phyloP scores from a whole-genome alignment of 208 protist species.

The Leishmania major region DNA sequence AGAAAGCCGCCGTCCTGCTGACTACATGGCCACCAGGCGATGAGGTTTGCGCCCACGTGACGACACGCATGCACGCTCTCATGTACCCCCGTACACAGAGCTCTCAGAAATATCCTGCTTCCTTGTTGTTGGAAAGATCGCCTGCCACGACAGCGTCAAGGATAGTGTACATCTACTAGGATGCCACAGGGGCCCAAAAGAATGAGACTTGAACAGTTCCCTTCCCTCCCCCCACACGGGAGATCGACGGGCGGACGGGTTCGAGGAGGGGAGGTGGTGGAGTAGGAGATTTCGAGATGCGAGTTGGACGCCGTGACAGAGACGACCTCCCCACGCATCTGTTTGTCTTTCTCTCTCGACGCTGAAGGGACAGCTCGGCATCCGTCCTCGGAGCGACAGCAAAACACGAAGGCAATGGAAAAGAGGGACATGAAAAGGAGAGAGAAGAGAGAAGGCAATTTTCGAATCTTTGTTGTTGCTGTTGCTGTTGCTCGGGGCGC shows the following conservation, averaged over 20 bases:
- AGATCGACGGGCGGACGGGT: neutral
- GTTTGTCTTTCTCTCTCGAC: neutral
- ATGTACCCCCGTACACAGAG: neutral
- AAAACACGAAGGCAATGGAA: neutral
- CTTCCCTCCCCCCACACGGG: neutral
- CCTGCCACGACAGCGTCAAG: neutral
- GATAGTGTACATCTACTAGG: conserved; percentile 1
- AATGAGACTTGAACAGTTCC: neutral
- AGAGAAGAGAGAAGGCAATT: neutral
- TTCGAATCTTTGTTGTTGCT: neutral
- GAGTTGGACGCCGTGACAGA: neutral
- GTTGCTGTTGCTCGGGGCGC: neutral
- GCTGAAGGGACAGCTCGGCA: neutral
- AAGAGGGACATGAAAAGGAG: neutral
- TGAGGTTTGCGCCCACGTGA: neutral
- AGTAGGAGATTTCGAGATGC: neutral
- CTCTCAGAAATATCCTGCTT: neutral
- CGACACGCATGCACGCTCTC: neutral
- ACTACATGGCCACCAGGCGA: neutral
- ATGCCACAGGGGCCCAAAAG: neutral
- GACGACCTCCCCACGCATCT: neutral
- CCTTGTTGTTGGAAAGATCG: neutral
- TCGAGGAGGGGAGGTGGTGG: neutral
- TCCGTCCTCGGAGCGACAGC: neutral
- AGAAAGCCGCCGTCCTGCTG: neutral